These are phyloP conservation scores for Eimeria acervulina DNA, from an alignment of 169 alveolate species.

Conservation along the genomic window DNA sequence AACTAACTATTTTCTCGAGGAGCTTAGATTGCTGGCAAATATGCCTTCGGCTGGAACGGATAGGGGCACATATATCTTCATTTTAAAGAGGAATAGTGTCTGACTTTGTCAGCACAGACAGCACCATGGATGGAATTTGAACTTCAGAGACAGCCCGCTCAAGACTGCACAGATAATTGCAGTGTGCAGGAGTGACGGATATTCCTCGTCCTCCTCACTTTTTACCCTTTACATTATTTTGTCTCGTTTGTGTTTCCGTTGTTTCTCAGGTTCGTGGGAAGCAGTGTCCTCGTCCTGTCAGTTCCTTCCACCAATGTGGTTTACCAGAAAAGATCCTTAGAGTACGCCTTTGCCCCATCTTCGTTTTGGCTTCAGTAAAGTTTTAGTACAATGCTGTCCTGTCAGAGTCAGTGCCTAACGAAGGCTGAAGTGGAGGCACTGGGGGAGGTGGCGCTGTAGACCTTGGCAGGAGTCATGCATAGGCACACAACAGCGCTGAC, in stretches of 20 bases:
- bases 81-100: not conserved
- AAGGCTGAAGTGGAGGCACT: not conserved
- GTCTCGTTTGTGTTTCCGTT: not conserved
- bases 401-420: not conserved
- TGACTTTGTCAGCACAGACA: not conserved
- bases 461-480: not conserved
- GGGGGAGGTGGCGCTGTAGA: not conserved
- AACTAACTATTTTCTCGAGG: not conserved
- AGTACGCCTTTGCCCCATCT: constrained; percentile 77
- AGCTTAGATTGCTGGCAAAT: not conserved
- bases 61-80: no score
- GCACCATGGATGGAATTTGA: not conserved
- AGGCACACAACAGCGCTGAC: not conserved
- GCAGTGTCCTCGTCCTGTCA: constrained; percentile 97
- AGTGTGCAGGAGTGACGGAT: not conserved
- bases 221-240: no score
- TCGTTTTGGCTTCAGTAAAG: not conserved
- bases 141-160: not conserved
- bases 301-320: constrained; percentile 98
- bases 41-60: not conserved
- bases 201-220: not conserved
- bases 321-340: constrained; percentile 95
- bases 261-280: constrained; percentile 91
- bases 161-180: not conserved
- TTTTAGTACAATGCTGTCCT: not conserved